Evolutionary conservation across 495 filamentous ascomycete genomes (phyloP).

Genomic region (Staphylotrichum tortipilum): DNA sequence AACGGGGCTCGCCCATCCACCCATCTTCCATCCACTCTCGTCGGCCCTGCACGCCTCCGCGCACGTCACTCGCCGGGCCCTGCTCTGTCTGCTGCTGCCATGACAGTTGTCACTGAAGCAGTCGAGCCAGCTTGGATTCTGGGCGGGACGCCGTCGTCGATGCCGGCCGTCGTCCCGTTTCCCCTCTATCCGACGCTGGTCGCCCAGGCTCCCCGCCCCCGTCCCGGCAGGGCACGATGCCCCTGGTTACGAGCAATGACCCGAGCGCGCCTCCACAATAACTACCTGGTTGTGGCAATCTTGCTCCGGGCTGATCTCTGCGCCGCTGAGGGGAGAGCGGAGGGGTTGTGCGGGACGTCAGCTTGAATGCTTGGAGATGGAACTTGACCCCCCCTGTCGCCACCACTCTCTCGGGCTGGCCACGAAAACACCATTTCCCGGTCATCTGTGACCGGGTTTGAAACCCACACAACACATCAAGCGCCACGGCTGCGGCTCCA

Average conservation of each 20-base stretch:
- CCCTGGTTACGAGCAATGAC: too few species aligned
- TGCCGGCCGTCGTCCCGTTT: too few species aligned
- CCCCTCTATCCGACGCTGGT: too few species aligned
- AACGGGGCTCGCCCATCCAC: too few species aligned
- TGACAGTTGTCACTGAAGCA: slow-evolving; percentile 3
- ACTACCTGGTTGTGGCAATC: background rate
- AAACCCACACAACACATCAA: too few species aligned
- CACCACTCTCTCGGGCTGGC: too few species aligned
- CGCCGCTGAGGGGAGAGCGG: background rate
- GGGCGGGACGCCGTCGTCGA: too few species aligned
- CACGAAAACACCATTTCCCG: too few species aligned
- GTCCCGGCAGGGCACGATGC: too few species aligned
- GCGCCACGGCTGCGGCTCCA: background rate
- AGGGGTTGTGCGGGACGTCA: background rate
- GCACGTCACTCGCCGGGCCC: background rate
- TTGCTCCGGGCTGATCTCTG: background rate
- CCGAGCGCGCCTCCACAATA: too few species aligned
- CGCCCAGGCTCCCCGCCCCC: background rate
- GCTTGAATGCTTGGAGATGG: background rate
- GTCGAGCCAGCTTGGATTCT: background rate
- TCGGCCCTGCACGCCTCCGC: background rate
- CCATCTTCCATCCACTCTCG: background rate
- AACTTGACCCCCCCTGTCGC: background rate
- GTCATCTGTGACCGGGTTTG: too few species aligned
- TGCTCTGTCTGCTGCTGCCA: background rate